Conservation (phyloP, 148 eudicot species). For the Camellia japonica region DNA sequence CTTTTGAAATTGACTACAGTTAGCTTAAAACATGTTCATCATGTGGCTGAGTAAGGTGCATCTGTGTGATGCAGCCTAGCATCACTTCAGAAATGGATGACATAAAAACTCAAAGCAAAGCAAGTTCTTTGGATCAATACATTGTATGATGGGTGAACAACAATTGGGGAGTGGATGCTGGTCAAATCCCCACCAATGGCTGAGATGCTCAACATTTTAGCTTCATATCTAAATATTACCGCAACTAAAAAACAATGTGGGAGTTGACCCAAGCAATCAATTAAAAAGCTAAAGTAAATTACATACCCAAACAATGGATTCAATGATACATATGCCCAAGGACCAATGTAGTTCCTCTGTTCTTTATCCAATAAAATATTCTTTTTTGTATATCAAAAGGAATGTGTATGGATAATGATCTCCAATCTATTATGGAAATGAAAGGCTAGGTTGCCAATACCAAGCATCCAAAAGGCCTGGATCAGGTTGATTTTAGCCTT, state of each 20-base stretch:
- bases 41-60: neutral
- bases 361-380: neutral
- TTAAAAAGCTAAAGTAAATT: neutral
- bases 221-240: neutral
- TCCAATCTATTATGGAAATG: neutral
- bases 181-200: neutral
- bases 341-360: neutral
- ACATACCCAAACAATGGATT: neutral
- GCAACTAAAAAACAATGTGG: neutral
- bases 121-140: neutral
- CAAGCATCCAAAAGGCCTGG: neutral
- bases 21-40: neutral
- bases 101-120: neutral
- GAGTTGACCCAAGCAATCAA: neutral
- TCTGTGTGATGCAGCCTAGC: conserved; percentile 8
- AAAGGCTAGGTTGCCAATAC: neutral
- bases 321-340: neutral
- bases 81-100: conserved; percentile 10
- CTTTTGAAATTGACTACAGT: neutral
- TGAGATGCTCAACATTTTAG: neutral
- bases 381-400: neutral
- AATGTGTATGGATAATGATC: neutral
- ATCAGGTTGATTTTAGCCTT: neutral
- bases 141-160: neutral
- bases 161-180: neutral